Evolutionary conservation across 495 filamentous ascomycete genomes (phyloP).

Genomic region (Talaromyces ruber): DNA sequence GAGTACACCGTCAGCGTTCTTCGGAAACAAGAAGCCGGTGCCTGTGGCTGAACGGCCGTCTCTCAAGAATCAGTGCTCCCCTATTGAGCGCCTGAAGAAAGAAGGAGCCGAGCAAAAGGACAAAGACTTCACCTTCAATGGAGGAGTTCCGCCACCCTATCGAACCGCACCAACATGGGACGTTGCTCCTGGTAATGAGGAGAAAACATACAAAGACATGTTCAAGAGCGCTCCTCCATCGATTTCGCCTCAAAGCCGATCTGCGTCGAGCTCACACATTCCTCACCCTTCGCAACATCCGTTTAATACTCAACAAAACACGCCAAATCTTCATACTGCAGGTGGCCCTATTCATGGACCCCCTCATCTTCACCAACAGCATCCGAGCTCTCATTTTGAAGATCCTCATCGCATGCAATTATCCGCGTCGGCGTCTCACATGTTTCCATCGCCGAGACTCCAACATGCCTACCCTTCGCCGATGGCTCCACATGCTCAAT

Average conservation of each 20-base stretch:
- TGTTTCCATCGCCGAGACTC: constrained; percentile 71
- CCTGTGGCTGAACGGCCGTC: constrained; percentile 45
- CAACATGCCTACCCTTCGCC: constrained; percentile 62
- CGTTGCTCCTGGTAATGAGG: constrained; percentile 49
- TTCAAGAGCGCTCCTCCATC: constrained; percentile 54
- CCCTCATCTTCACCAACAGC: constrained; percentile 61
- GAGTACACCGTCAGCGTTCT: constrained; percentile 39
- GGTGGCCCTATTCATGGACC: constrained; percentile 54
- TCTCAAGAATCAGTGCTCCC: constrained; percentile 62
- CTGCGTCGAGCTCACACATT: constrained; percentile 50
- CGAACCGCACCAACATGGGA: constrained; percentile 77
- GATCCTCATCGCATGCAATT: constrained; percentile 84
- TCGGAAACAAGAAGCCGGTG: constrained; percentile 53
- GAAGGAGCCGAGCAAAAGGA: constrained; percentile 39
- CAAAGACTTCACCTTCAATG: constrained; percentile 50
- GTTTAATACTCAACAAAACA: constrained; percentile 49
- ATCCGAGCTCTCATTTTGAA: constrained; percentile 55
- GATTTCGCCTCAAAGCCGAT: constrained; percentile 59
- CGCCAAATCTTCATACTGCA: constrained; percentile 24
- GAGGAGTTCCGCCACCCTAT: constrained; percentile 68
- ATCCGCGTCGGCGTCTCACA: constrained; percentile 68
- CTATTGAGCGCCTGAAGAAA: constrained; percentile 63
- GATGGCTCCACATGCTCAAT: constrained; percentile 58
- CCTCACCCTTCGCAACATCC: constrained; percentile 73
- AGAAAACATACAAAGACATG: constrained; percentile 64